phyloP scores from a whole-genome alignment of 2,329 filamentous ascomycete species.

The Sclerotinia spermophila region DNA sequence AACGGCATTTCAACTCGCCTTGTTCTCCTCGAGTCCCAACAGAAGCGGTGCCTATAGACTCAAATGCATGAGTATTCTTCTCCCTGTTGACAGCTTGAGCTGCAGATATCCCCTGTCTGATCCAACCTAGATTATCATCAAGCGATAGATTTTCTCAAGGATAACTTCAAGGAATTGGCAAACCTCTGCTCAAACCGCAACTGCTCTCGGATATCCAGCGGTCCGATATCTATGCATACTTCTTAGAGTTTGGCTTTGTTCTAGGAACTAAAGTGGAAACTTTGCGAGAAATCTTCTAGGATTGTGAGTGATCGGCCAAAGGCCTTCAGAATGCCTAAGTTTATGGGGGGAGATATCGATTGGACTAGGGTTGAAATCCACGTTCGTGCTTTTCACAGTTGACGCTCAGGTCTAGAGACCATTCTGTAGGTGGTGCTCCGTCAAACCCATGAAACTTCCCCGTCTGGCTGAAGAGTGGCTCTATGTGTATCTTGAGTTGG shows the following conservation, averaged over 20 bases:
- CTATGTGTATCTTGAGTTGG: slow-evolving; percentile 6
- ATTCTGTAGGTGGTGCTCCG: neutral
- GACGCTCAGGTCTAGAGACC: slow-evolving; percentile 5
- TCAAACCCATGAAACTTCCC: slow-evolving; percentile 6
- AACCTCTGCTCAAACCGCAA: neutral
- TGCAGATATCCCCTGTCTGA: neutral
- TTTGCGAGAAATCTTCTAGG: neutral
- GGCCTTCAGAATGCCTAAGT: neutral
- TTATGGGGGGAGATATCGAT: neutral
- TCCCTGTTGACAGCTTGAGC: neutral
- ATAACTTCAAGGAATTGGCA: neutral
- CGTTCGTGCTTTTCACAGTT: slow-evolving; percentile 4
- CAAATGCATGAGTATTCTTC: neutral
- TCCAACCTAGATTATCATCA: slow-evolving; percentile 11
- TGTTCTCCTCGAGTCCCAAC: neutral
- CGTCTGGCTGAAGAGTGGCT: neutral
- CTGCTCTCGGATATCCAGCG: neutral
- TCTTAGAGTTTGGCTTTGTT: neutral
- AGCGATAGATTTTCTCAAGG: slow-evolving; percentile 16
- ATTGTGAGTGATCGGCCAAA: neutral
- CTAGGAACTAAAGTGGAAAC: slow-evolving; percentile 3
- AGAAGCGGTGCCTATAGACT: neutral
- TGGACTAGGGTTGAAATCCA: slow-evolving; percentile 1
- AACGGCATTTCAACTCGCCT: neutral
- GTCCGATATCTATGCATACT: neutral